Conservation (phyloP, 192 early-diverging fungal genomes). For the Backusella luteola region DNA sequence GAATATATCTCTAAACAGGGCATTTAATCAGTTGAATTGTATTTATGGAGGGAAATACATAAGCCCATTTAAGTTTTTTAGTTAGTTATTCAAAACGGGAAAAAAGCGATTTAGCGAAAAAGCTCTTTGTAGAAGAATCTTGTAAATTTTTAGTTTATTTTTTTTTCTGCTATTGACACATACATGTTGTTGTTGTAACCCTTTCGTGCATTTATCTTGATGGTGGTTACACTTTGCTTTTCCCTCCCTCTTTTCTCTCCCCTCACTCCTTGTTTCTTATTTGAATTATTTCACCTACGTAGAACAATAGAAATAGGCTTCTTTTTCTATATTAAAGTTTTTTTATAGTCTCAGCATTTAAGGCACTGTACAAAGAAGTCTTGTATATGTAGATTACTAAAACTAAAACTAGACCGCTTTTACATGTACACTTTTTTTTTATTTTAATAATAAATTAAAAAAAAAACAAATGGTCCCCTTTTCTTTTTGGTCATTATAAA, state of each 20-base stretch:
- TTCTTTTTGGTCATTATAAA: not conserved
- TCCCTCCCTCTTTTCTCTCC: not conserved
- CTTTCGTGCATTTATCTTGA: not conserved
- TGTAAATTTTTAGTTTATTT: not conserved
- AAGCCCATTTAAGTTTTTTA: not conserved
- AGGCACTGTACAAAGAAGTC: not conserved
- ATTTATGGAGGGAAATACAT: not conserved
- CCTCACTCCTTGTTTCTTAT: not conserved
- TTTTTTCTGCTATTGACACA: not conserved
- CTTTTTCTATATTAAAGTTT: not conserved
- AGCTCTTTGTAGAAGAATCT: not conserved
- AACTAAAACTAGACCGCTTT: not conserved
- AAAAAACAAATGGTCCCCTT: not conserved
- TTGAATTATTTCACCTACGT: not conserved
- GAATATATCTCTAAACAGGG: not conserved
- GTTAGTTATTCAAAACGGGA: not conserved
- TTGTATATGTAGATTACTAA: no score
- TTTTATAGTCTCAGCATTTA: not conserved
- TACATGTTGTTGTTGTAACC: not conserved
- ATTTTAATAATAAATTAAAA: not conserved
- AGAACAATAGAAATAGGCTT: not conserved
- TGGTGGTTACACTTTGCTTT: not conserved
- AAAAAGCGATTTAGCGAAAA: slow-evolving; percentile 5
- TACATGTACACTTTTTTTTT: not conserved
- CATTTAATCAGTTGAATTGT: not conserved